Percentiles rank a stretch among this genome's conserved stretches.
These are phyloP conservation scores for Plasmodium ovale DNA, from an alignment of 169 alveolate species.

Conservation along the genomic window DNA sequence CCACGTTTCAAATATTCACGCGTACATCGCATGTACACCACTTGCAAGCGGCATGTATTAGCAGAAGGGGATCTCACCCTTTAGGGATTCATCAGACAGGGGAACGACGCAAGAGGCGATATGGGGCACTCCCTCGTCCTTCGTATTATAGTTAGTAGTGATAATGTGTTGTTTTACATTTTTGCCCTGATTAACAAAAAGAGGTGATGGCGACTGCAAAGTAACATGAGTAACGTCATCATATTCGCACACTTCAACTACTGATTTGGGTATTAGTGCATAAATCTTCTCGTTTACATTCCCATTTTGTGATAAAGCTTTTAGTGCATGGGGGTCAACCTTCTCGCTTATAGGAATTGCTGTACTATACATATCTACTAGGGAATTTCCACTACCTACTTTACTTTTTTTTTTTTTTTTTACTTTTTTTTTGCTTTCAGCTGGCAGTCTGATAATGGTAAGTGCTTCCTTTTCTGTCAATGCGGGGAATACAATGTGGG, in stretches of 20 bases:
- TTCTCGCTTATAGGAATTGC: constrained; percentile 63
- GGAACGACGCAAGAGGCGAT: constrained; percentile 59
- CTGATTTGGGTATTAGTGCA: constrained; percentile 76
- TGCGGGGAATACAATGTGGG: background rate
- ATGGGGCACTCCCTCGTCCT: constrained; percentile 41
- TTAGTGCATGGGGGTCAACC: constrained; percentile 64
- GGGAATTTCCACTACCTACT: constrained; percentile 26
- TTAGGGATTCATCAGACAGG: constrained; percentile 50
- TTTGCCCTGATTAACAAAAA: constrained; percentile 61
- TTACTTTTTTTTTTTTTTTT: constrained; percentile 65
- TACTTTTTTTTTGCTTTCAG: constrained; percentile 73
- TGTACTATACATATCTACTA: constrained; percentile 75
- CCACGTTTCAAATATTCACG: background rate
- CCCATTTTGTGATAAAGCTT: constrained; percentile 53
- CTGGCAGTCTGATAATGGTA: constrained; percentile 64
- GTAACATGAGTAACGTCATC: constrained; percentile 72
- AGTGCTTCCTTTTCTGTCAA: constrained; percentile 58
- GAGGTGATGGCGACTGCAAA: constrained; percentile 69
- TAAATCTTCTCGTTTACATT: constrained; percentile 44
- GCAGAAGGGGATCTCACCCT: constrained; percentile 2
- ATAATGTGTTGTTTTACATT: constrained; percentile 62
- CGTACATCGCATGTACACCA: too few species aligned
- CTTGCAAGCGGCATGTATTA: background rate
- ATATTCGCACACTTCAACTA: constrained; percentile 56
- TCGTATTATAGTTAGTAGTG: constrained; percentile 30